phyloP scores from a whole-genome alignment of 441 rosid species.

The Melastoma candidum region DNA sequence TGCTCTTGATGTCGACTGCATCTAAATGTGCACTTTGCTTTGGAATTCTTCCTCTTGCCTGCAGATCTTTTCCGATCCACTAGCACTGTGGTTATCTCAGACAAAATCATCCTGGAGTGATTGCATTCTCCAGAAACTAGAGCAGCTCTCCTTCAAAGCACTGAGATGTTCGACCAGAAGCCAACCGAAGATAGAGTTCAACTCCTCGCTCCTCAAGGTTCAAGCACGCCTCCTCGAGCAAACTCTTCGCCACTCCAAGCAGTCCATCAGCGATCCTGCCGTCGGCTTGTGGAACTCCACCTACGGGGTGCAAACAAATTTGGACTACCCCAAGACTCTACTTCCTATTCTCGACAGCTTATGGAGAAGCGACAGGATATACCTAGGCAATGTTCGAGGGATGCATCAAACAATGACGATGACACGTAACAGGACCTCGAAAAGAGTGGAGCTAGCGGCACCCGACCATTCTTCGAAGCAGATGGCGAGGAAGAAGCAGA shows the following conservation, averaged over 20 bases:
- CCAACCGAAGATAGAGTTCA: constrained; percentile 28
- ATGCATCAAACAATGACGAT: constrained; percentile 17
- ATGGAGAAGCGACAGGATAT: constrained; percentile 34
- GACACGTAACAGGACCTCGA: constrained; percentile 24
- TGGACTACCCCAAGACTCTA: constrained; percentile 36
- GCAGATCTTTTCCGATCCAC: constrained; percentile 18
- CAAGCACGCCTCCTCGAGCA: constrained; percentile 39
- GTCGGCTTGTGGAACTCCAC: constrained; percentile 41
- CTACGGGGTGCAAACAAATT: constrained; percentile 27
- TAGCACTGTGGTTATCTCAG: constrained; percentile 28
- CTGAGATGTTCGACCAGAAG: constrained; percentile 17
- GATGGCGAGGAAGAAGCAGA: constrained; percentile 16
- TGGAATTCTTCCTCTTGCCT: not conserved
- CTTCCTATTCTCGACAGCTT: constrained; percentile 39
- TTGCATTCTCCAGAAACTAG: constrained; percentile 20
- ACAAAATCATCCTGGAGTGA: constrained; percentile 13
- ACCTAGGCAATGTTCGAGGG: constrained; percentile 10
- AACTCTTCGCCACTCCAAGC: constrained; percentile 30
- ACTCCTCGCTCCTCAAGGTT: constrained; percentile 33
- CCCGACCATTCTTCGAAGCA: not conserved
- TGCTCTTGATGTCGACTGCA: too few relatives aligned
- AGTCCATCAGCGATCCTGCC: constrained; percentile 27
- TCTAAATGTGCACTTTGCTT: too few relatives aligned
- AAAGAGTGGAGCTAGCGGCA: constrained; percentile 27
- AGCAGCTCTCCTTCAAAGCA: constrained; percentile 30